Base-by-base conservation (phyloP, 257 asterid species). In the Prunella vulgaris region DNA sequence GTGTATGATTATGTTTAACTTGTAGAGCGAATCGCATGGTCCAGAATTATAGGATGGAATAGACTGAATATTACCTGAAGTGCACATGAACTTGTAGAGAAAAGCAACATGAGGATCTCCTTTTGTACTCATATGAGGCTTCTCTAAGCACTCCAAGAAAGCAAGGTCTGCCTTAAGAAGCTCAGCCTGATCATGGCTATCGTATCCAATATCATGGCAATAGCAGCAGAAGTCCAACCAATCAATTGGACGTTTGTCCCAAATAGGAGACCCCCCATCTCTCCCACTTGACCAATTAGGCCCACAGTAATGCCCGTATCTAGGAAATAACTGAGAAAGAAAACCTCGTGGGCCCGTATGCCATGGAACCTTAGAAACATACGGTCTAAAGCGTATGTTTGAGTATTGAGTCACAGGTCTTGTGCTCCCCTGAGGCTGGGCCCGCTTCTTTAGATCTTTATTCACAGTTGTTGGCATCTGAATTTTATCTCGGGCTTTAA, bases 261-360 rank as follows among this genome's bases (percentile, higher is more conserved):
- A 92, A 22, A 92, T 68, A 32, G 81, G 84, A 40, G 98, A 92
- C 24, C 98, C 98, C n/a, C 77, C 40, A 38, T 86, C 91, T 74
- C 83, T 92, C 60, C 98, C 98, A 73, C 98, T 92, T 0, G 98
- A 92, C 98, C 98, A 92, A 75, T 92, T 92, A 4, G 98, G 98
- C 37, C 98, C 98, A 64, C 98, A 92, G 75, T 90, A 92, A 76
- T 85, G 92, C 33, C 98, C 98, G 56, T 92, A 92, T 33, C 98
- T 80, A 3, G 98, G 98, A 73, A 92, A 92, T 51, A 92, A 49
- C 37, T 90, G 97, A 22, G 97, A 92, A 37, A 92, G 85, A 64
- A 90, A 80, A 44, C 91, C 98, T 80, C 97, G 77, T 42, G 87
- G 77, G 59, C 98, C 98, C 21, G 95, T 90, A 74, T 92, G 98